Conservation (phyloP, 176 grass and related monocot species). For the Carex cristatella region DNA sequence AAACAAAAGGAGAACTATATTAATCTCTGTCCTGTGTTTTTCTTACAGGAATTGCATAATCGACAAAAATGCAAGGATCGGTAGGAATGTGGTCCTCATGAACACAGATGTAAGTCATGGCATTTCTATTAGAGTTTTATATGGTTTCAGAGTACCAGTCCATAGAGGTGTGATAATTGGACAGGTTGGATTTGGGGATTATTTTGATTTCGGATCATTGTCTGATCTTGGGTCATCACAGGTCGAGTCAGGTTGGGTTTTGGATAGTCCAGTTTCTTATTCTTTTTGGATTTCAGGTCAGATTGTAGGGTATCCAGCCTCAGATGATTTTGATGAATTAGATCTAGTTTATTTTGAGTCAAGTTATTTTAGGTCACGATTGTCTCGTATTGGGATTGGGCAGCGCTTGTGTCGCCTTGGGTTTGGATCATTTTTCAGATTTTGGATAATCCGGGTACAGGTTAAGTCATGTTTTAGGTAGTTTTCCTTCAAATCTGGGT, state of each 20-base stretch:
- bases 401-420: neutral
- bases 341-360: neutral
- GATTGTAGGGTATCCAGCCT: neutral
- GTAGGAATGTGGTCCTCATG: slow-evolving; percentile 56
- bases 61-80: slow-evolving; percentile 79
- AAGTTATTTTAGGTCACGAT: neutral
- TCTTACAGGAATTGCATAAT: slow-evolving; percentile 62
- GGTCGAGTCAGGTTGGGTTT: neutral
- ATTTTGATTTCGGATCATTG: neutral
- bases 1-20: neutral
- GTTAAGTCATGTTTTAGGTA: neutral
- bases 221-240: neutral
- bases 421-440: neutral
- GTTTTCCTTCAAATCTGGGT: neutral
- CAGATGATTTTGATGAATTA: neutral
- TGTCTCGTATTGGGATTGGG: neutral
- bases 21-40: slow-evolving; percentile 1
- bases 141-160: neutral
- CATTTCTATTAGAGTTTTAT: neutral
- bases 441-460: neutral
- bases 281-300: neutral
- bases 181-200: neutral
- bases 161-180: neutral
- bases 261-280: neutral
- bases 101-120: slow-evolving; percentile 49